phyloP scores from a whole-genome alignment of 768 basidiomycete genomes.

The Auricularia cornea region DNA sequence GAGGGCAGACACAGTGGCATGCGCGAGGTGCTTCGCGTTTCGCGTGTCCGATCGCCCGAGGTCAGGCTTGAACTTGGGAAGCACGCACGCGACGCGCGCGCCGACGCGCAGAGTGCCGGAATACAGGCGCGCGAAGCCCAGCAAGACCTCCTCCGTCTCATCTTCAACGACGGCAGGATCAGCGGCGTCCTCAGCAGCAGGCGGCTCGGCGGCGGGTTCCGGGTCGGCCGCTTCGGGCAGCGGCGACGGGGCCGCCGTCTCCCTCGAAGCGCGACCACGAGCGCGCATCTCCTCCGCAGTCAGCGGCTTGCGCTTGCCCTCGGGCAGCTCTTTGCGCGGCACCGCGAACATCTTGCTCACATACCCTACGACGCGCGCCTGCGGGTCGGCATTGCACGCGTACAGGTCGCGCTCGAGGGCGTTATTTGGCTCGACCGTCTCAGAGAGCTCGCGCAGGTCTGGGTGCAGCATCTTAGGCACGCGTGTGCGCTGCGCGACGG shows the following conservation, averaged over 20 bases:
- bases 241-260: conserved; percentile 15
- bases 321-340: conserved; percentile 68
- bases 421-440: conserved; percentile 48
- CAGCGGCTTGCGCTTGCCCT: conserved; percentile 66
- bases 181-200: conserved; percentile 14
- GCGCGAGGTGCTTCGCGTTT: conserved; percentile 57
- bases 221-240: conserved; percentile 7
- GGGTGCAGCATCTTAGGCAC: conserved; percentile 92
- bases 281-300: conserved; percentile 80
- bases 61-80: conserved; percentile 76
- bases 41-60: conserved; percentile 54
- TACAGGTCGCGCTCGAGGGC: conserved; percentile 82
- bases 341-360: conserved; percentile 99
- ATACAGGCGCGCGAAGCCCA: conserved; percentile 92
- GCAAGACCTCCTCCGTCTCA: conserved; percentile 51
- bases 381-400: conserved; percentile 48
- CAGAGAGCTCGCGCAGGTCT: conserved; percentile 49
- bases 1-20: conserved; percentile 59
- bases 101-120: conserved; percentile 73
- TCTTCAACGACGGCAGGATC: conserved; percentile 14
- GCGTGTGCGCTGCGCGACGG: conserved; percentile 68
- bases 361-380: conserved; percentile 68
- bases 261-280: conserved; percentile 41
- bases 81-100: conserved; percentile 55
- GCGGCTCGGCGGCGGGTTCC: conserved; percentile 4